These are phyloP conservation scores for Phoma sp. DNA, from an alignment of 2,329 filamentous ascomycete species.

Conservation along the genomic window DNA sequence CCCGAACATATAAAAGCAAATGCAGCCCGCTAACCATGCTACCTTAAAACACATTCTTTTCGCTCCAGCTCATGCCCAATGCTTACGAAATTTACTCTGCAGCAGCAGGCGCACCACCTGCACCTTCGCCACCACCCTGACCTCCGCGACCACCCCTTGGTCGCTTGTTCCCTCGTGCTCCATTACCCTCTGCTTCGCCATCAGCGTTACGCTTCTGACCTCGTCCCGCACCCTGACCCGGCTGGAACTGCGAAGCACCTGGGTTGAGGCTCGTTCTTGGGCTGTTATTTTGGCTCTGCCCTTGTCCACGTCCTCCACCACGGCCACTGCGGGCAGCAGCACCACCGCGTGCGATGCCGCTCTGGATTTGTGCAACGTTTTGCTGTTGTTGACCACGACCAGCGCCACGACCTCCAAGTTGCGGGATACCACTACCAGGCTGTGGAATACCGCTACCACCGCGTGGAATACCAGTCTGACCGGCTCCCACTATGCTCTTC, in stretches of 20 bases:
- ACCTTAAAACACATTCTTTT: constrained; percentile 11
- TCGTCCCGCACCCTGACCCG: constrained; percentile 33
- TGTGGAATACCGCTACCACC: constrained; percentile 25
- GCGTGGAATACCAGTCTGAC: constrained; percentile 37
- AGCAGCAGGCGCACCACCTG: constrained; percentile 15
- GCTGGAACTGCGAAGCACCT: constrained; percentile 44
- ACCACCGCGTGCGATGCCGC: constrained; percentile 34
- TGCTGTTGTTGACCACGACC: constrained; percentile 28
- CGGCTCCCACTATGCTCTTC: constrained; percentile 31
- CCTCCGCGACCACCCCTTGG: constrained; percentile 38
- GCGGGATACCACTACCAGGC: constrained; percentile 38
- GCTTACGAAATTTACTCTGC: background rate
- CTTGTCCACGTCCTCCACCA: constrained; percentile 28
- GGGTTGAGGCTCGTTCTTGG: constrained; percentile 44
- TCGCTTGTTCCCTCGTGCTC: constrained; percentile 40
- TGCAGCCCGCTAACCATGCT: constrained; percentile 16
- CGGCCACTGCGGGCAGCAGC: constrained; percentile 37
- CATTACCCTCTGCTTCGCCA: constrained; percentile 37
- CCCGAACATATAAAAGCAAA: constrained; percentile 10
- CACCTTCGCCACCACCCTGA: constrained; percentile 24
- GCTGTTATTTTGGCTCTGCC: constrained; percentile 29
- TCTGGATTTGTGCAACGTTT: constrained; percentile 18
- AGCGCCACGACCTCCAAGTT: constrained; percentile 36
- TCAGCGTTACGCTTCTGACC: constrained; percentile 45
- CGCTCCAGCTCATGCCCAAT: background rate